These are phyloP conservation scores for Penicillium cataractarum DNA, from an alignment of 495 filamentous ascomycete genomes.

Conservation along the genomic window DNA sequence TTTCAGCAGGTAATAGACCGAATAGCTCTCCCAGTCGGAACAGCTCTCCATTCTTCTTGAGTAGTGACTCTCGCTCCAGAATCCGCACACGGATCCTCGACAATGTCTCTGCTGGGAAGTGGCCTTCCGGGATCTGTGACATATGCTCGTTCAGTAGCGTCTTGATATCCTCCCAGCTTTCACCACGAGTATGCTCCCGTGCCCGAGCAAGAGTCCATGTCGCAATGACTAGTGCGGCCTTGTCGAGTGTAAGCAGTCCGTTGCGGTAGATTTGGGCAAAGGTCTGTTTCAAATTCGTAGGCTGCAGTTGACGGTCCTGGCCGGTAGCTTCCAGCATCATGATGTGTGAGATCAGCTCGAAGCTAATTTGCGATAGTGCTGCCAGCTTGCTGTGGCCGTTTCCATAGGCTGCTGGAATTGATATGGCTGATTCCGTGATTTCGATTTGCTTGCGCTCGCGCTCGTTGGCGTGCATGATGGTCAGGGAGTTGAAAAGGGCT, in stretches of 20 bases:
- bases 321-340: slow-evolving; percentile 36
- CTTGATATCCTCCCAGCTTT: slow-evolving; percentile 42
- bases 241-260: slow-evolving; percentile 43
- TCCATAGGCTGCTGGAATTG: slow-evolving; percentile 38
- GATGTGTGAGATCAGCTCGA: slow-evolving; percentile 49
- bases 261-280: slow-evolving; percentile 50
- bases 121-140: slow-evolving; percentile 34
- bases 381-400: slow-evolving; percentile 43
- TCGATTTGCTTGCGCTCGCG: slow-evolving; percentile 43
- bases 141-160: slow-evolving; percentile 36
- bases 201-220: slow-evolving; percentile 45
- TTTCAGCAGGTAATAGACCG: slow-evolving; percentile 34
- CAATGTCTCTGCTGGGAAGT: slow-evolving; percentile 35
- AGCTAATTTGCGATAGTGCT: slow-evolving; percentile 45
- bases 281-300: slow-evolving; percentile 44
- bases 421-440: slow-evolving; percentile 39
- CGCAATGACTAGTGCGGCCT: slow-evolving; percentile 46
- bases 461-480: slow-evolving; percentile 45
- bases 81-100: slow-evolving; percentile 41
- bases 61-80: slow-evolving; percentile 42
- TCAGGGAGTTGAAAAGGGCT: slow-evolving; percentile 47
- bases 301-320: slow-evolving; percentile 26
- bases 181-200: slow-evolving; percentile 30
- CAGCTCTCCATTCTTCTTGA: slow-evolving; percentile 42
- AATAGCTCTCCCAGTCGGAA: slow-evolving; percentile 41